Evolutionary conservation across 192 early-diverging fungal species (phyloP).

Genomic region (Rhizoclosmatium globosum): DNA sequence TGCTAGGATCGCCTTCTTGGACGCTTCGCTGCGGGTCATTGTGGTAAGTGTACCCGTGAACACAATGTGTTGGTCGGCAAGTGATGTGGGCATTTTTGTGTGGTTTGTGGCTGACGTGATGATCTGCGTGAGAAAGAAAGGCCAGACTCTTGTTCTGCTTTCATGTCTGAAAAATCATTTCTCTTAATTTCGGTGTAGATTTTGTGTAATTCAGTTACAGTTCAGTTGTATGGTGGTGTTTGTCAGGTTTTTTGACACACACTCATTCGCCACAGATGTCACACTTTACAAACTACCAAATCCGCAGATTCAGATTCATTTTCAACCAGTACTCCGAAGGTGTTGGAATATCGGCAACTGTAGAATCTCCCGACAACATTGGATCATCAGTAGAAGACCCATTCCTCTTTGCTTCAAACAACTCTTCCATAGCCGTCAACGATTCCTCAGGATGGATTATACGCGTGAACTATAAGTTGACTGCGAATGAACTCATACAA

Average conservation of each 20-base stretch:
- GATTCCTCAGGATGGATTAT: slow-evolving; percentile 2
- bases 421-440: neutral
- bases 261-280: slow-evolving; percentile 29
- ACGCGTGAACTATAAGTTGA: slow-evolving; percentile 35
- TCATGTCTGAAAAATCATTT: too few relatives aligned
- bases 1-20: neutral
- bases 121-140: too few relatives aligned
- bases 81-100: neutral
- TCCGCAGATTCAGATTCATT: slow-evolving; percentile 44
- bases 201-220: too few relatives aligned
- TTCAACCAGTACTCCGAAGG: slow-evolving; percentile 45
- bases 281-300: slow-evolving; percentile 44
- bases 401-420: neutral
- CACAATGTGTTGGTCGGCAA: neutral
- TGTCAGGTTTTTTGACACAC: too few relatives aligned
- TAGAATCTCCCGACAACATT: neutral
- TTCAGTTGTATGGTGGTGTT: too few relatives aligned
- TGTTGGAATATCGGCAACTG: neutral
- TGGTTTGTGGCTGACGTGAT: neutral
- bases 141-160: neutral
- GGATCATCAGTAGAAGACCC: neutral
- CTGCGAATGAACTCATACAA: slow-evolving; percentile 31
- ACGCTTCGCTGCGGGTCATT: neutral
- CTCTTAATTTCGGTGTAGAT: too few relatives aligned
- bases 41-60: neutral